Evolutionary conservation across 306 rosid genomes (phyloP).

Genomic region (Betula pendula): DNA sequence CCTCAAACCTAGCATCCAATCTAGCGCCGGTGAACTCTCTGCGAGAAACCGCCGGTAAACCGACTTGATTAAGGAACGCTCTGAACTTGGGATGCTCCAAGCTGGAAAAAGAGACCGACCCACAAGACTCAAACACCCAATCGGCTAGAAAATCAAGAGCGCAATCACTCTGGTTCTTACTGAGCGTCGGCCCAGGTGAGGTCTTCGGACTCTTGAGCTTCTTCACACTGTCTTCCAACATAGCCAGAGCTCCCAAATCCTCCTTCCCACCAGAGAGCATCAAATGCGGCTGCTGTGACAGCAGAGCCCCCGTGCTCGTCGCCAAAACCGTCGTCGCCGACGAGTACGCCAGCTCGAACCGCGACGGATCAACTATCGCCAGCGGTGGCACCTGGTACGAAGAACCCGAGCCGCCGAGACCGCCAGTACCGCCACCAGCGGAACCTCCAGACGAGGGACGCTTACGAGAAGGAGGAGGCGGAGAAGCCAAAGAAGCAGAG

Average conservation of each 20-base stretch:
- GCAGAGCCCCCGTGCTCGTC: slow-evolving; percentile 24
- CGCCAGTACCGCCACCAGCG: slow-evolving; percentile 2
- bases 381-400: slow-evolving; percentile 50
- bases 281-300: slow-evolving; percentile 66
- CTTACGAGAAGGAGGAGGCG: slow-evolving; percentile 49
- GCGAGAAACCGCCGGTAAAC: slow-evolving; percentile 60
- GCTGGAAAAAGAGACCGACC: slow-evolving; percentile 74
- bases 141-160: slow-evolving; percentile 76
- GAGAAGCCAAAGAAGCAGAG: slow-evolving; percentile 24
- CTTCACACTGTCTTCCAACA: slow-evolving; percentile 95
- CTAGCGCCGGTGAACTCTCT: slow-evolving; percentile 58
- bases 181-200: slow-evolving; percentile 68
- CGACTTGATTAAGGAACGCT: slow-evolving; percentile 80
- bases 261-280: slow-evolving; percentile 90
- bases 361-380: slow-evolving; percentile 50
- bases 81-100: slow-evolving; percentile 82
- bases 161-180: slow-evolving; percentile 59
- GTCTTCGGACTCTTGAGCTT: slow-evolving; percentile 92
- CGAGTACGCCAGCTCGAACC: slow-evolving; percentile 51
- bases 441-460: slow-evolving; percentile 48
- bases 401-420: slow-evolving; percentile 25
- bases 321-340: slow-evolving; percentile 30
- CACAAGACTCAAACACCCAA: slow-evolving; percentile 86
- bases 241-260: slow-evolving; percentile 84
- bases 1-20: slow-evolving; percentile 65